phyloP scores from a whole-genome alignment of 352 stramenopile species.

The Blastocystis sp. region DNA sequence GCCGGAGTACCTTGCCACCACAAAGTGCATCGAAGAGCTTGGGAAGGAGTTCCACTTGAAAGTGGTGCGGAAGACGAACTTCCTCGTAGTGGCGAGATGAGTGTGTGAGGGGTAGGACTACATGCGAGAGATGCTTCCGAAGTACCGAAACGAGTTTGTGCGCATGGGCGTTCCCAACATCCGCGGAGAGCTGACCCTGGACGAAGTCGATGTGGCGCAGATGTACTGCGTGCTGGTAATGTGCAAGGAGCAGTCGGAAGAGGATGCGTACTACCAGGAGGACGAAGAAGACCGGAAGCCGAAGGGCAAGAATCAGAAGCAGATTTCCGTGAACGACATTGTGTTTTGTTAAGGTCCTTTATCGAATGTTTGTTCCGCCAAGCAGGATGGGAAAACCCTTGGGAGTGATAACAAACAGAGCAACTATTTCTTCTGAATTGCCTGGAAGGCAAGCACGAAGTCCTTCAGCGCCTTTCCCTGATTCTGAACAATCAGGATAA shows the following conservation, averaged over 20 bases:
- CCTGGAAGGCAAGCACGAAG: constrained; percentile 49
- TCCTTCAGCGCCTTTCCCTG: constrained; percentile 60
- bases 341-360: not conserved
- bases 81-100: not conserved
- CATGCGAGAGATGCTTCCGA: constrained; percentile 38
- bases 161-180: constrained; percentile 30
- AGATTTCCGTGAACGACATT: not conserved
- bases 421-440: constrained; percentile 46
- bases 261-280: constrained; percentile 2
- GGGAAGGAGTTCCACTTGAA: constrained; percentile 13
- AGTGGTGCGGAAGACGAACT: constrained; percentile 44
- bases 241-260: not conserved
- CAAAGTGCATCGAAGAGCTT: not conserved
- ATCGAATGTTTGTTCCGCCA: not conserved
- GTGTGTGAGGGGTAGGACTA: constrained; percentile 8
- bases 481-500: constrained; percentile 57
- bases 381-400: constrained; percentile 1
- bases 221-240: constrained; percentile 54
- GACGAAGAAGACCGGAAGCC: not conserved
- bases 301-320: not conserved
- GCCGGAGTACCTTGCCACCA: constrained; percentile 20
- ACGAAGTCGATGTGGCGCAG: constrained; percentile 50
- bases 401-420: not conserved
- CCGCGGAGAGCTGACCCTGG: not conserved
- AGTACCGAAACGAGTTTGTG: constrained; percentile 15